Evolutionary conservation across 306 rosid genomes (phyloP), one percentile per base, ranked within the genome.

Genomic region (Echinosophora koreensis): DNA sequence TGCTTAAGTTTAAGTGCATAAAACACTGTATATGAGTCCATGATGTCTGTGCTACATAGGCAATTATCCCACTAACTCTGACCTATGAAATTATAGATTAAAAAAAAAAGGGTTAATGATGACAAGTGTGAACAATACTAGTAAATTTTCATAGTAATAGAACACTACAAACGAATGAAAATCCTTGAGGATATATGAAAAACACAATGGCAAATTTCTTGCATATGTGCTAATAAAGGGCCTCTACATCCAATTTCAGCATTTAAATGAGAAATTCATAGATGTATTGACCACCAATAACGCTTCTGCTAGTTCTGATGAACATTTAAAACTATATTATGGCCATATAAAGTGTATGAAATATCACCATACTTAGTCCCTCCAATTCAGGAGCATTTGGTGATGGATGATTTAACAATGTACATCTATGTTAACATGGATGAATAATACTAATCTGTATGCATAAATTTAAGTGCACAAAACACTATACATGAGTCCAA

Each of bases 31-130:
- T n/a, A n/a, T 93, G 98, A 81, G 91, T 93, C 97, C 98, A 93
- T 73, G 98, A 91, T 64, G 98, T 93, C 76, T 93, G 98, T 57
- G 98, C 92, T 50, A 93, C 98, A 76, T 89, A 93, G 5, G 97
- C 97, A 0, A 89, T 81, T 32, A 69, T 88, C 57, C 98, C 98
- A 57, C 93, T 87, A 68, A 93, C 97, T 78, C 82, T 79, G 4
- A 93, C 92, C 98, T 93, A 83, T 35, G 61, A 62, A 3, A 66
- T 51, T 56, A n/a, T 38, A 65, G 76, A 37, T 42, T 42, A 22
- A 5, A 2, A 41, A 3, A 0, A 38, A 13, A 5, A 49, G 18
- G 56, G 10, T 27, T 69, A 54, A 79, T 52, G 60, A 61, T 61
- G 50, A 60, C 2, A 78, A 78, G 30, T 13, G n/a, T 6, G 57